Base-by-base conservation (phyloP, 306 rosid genomes). In the Quercus gilva region DNA sequence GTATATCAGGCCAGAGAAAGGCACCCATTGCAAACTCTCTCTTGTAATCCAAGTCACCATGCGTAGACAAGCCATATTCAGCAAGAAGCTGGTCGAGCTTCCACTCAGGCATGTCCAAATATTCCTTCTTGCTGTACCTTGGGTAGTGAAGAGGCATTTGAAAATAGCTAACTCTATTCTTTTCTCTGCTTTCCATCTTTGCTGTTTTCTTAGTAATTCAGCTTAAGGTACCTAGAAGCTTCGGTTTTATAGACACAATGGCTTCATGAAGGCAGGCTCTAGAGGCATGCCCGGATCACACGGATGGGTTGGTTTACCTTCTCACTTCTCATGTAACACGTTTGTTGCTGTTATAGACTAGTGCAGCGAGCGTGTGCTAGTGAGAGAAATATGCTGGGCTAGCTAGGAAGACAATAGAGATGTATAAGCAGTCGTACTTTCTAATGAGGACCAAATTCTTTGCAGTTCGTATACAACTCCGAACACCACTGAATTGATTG, bases 71-170 rank as follows among this genome's bases (percentile, higher is more conserved):
- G 15, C 98, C 98, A 75, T 94, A 92, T 71, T 92, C 91, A n/a
- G 85, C 60, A 23, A 94, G 94, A 25, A 94, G 91, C 5, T 78
- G 23, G 73, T 94, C 85, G 4, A 94, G 86, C 87, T 87, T 90
- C 97, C 97, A 88, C 80, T 92, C 93, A 0, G 96, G 93, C 97
- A 94, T 92, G 75, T 86, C 76, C 74, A 83, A 75, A 60, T 94
- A 94, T 74, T 92, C 98, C 79, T 88, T 86, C 63, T 81, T 76
- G n/a, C 83, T 84, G 83, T 90, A 92, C 86, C 88, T 90, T 33
- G 92, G 97, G 51, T 92, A 90, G 86, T 90, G 97, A 56, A 94
- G 88, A 1, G 97, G 96, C 94, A 90, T 94, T 77, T 92, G 94
- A 78, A 94, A 94, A 84, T 35, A 84, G 35, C 83, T 74, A 15